Percentiles rank a stretch among this genome's conserved stretches.
Conservation (phyloP, 805 yeast genomes). For the Yarrowia porcina region DNA sequence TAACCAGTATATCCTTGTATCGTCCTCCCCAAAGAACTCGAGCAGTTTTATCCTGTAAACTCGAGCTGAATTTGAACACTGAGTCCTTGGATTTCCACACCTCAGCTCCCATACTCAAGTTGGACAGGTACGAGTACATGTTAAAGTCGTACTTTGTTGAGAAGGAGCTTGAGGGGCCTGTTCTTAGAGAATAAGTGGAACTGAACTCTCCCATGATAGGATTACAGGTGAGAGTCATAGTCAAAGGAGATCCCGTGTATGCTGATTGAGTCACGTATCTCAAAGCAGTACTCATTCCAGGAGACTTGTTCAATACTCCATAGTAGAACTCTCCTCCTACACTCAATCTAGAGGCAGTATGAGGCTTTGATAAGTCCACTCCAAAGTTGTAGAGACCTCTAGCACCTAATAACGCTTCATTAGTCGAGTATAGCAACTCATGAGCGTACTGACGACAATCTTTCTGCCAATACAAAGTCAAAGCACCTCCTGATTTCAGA, state of each 20-base stretch:
- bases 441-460: conserved; percentile 60
- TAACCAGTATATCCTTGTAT: conserved; percentile 70
- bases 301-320: conserved; percentile 77
- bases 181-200: conserved; percentile 80
- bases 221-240: conserved; percentile 80
- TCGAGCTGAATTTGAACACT: conserved; percentile 65
- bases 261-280: conserved; percentile 83
- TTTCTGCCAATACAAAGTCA: conserved; percentile 53
- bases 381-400: conserved; percentile 70
- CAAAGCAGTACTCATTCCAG: conserved; percentile 81
- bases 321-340: conserved; percentile 88
- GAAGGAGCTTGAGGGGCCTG: conserved; percentile 66
- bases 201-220: conserved; percentile 89
- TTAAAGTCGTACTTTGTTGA: conserved; percentile 87
- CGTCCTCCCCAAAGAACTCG: conserved; percentile 85
- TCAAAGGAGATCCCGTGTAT: conserved; percentile 82
- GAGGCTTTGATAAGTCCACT: conserved; percentile 31
- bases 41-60: conserved; percentile 58
- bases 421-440: conserved; percentile 77
- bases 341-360: conserved; percentile 52
- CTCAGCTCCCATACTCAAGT: conserved; percentile 82
- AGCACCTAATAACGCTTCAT: conserved; percentile 78
- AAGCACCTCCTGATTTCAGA: conserved; percentile 50
- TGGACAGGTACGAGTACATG: conserved; percentile 83
- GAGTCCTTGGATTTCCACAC: conserved; percentile 52